Base-by-base conservation (phyloP, 306 rosid species). In the Carpinus fangiana region DNA sequence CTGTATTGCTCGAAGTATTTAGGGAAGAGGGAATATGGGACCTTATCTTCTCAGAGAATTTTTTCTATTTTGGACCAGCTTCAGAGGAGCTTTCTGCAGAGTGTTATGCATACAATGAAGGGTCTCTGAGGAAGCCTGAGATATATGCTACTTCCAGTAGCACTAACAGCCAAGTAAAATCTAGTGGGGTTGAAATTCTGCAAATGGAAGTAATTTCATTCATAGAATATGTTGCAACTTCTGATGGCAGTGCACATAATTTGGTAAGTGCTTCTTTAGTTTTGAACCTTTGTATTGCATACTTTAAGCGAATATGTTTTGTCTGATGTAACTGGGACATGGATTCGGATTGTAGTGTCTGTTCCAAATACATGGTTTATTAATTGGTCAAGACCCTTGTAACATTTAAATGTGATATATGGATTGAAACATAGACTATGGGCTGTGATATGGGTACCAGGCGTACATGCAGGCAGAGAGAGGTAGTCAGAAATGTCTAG, bases 1-100 rank as follows among this genome's bases (percentile, higher is more conserved):
- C 99, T 16, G 68, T 4, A 70, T 82, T 88, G 34, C 87, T 93
- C 84, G 87, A 91, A 81, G 65, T 87, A 84, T 90, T 95, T 70
- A 89, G 88, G 12, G 90, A 82, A 78, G 98, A 93, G 90, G 93
- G 96, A 85, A 84, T 93, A 80, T 95, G 98, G 97, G 96, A 93
- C 83, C 97, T 95, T 76, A 75, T 95, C 69, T 93, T 95, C 84
- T 95, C 99, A 17, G 98, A 95, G 72, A 87, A 85, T 70, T 88
- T 95, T 89, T 95, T 93, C 86, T 90, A 93, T 74, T 95, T 86
- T 73, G 90, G 85, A 80, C 80, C 86, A 55, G 74, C 90, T 78
- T 82, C 84, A 12, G 93, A 88, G 75, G 89, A 85, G 61, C 56
- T 78, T 81, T 79, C 79, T 75, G 82, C 76, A 67, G 92, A 78